Base-by-base conservation (phyloP, 164 flowering plant species). In the Macadamia tetraphylla region DNA sequence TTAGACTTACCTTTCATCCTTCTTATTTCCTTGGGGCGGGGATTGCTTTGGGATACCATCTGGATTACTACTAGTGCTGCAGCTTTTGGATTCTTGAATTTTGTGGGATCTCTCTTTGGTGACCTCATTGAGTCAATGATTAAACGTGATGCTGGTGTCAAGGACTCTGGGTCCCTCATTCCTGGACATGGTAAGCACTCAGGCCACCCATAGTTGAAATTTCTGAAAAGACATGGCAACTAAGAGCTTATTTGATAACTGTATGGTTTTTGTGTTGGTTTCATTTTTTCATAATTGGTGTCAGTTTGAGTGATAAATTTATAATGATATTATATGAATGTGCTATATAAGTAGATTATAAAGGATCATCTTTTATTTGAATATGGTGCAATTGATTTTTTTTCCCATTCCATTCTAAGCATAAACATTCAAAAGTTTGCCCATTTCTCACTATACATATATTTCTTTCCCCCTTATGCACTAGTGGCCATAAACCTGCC, bases 111-210 rank as follows among this genome's bases (percentile, higher is more conserved):
- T 56, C 83, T 92, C 48, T 92, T 95, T 77, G 98, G 99, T 58
- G 96, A 95, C 77, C 97, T 92, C 18, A 82, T 85, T 14, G 98
- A 95, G 71, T 95, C 98, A 31, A 87, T 92, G 93, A 95, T 95
- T 77, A 95, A 95, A 73, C 92, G 97, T 68, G 98, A 95, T 81
- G 99, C 98, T 23, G 99, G 98, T 66, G 99, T 95, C 49, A 92
- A 92, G 78, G 99, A 95, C 70, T 95, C 97, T 59, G 98, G 98
- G 3, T 83, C 96, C 11, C 91, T 95, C 62, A 92, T 95, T 32
- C 97, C 99, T 66, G 97, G 99, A 59, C 97, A 95, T 83, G 98
- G 98, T 92, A 90, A 81, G 18, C 30, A n/a, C 62, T 29, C 72
- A 17, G 17, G 42, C 49, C 12, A 43, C 18, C 18, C 9, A 29